These are phyloP conservation scores for Solanum chiquidenum DNA, from an alignment of 257 asterid species.

Conservation along the genomic window DNA sequence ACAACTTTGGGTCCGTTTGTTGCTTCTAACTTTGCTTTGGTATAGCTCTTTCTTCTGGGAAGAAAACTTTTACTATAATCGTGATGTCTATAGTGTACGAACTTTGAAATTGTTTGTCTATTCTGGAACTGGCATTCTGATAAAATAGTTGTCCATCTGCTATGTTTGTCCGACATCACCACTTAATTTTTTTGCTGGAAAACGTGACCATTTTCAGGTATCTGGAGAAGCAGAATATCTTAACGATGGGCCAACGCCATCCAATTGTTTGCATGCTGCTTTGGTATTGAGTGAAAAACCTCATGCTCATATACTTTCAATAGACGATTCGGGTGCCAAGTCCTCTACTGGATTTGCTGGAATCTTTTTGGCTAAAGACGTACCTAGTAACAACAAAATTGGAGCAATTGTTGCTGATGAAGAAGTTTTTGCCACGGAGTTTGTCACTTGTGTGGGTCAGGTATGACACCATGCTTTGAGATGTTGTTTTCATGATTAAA, in stretches of 20 bases:
- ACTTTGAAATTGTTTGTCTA: not conserved
- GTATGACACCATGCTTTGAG: constrained; percentile 18
- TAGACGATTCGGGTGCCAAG: constrained; percentile 68
- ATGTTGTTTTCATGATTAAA: not conserved
- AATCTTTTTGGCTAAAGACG: constrained; percentile 57
- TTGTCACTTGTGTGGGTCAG: constrained; percentile 95
- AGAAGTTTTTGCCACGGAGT: constrained; percentile 69
- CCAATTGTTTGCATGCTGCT: constrained; percentile 78
- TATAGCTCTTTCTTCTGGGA: not conserved
- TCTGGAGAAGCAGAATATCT: constrained; percentile 98
- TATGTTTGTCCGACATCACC: not conserved
- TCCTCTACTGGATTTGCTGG: constrained; percentile 78
- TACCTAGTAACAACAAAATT: constrained; percentile 54
- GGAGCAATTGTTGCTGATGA: constrained; percentile 75
- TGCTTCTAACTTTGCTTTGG: not conserved
- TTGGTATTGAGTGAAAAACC: constrained; percentile 73
- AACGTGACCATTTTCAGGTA: constrained; percentile 38
- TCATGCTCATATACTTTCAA: constrained; percentile 71
- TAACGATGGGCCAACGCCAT: constrained; percentile 88
- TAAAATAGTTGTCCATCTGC: not conserved
- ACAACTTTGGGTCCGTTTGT: not conserved
- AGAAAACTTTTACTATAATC: not conserved
- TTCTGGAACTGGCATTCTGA: not conserved
- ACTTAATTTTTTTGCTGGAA: constrained; percentile 8
- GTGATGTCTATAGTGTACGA: not conserved